These are phyloP conservation scores for Thalia dealbata DNA, from an alignment of 176 grass and related monocot species.

Conservation along the genomic window DNA sequence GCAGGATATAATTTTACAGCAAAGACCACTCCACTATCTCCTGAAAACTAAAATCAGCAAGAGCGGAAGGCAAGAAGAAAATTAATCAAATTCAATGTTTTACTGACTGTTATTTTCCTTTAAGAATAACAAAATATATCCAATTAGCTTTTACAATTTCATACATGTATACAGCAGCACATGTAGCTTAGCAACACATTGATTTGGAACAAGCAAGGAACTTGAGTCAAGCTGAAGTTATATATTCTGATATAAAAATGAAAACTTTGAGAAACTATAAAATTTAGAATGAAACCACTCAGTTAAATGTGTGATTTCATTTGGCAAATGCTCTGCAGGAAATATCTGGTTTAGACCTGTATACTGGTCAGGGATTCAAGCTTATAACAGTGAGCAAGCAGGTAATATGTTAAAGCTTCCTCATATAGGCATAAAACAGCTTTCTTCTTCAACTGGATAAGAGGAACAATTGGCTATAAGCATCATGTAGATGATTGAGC, in stretches of 20 bases:
- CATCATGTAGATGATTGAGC: background rate
- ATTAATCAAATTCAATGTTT: background rate
- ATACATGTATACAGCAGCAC: too few relatives aligned
- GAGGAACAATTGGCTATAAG: background rate
- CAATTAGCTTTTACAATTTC: too few relatives aligned
- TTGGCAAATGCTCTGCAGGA: background rate
- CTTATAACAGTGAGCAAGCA: background rate
- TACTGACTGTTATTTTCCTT: background rate
- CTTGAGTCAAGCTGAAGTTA: too few relatives aligned
- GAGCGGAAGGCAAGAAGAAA: conserved; percentile 6
- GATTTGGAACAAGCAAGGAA: too few relatives aligned
- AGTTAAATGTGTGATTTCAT: background rate
- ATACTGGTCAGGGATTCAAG: background rate
- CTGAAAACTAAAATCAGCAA: conserved; percentile 27
- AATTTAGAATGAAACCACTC: background rate
- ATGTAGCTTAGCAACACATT: too few relatives aligned
- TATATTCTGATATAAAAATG: too few relatives aligned
- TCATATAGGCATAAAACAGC: background rate
- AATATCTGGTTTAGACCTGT: background rate
- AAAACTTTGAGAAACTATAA: background rate
- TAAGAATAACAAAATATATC: background rate
- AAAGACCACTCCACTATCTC: conserved; percentile 58
- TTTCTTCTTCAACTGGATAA: background rate
- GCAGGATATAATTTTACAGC: conserved; percentile 89
- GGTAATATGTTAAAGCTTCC: background rate